Evolutionary conservation across 331 rosid genomes (phyloP).

Genomic region (Quercus phellos): DNA sequence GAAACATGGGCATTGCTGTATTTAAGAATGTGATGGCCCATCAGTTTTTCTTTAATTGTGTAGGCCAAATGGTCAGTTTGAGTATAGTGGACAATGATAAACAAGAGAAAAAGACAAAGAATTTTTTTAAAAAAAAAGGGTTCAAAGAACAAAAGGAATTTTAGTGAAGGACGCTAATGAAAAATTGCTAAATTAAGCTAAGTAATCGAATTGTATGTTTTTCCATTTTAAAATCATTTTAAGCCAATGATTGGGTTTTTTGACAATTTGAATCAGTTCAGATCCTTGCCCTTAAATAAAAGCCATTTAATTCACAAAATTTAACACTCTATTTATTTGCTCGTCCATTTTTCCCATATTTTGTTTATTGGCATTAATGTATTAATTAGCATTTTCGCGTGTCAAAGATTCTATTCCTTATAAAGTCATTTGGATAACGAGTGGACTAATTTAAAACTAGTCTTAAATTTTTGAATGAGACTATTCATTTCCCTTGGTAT

Average conservation of each 20-base stretch:
- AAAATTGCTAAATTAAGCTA: too few species aligned
- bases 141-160: too few species aligned
- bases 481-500: neutral
- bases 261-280: too few species aligned
- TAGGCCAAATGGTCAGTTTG: neutral
- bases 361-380: neutral
- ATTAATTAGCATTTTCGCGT: neutral
- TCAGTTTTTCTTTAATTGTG: neutral
- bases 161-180: too few species aligned
- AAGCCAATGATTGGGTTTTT: too few species aligned
- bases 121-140: too few species aligned
- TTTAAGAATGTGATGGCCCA: neutral
- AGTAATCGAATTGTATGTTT: too few species aligned
- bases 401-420: neutral
- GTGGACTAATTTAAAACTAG: neutral
- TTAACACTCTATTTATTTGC: neutral
- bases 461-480: neutral
- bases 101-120: neutral
- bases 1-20: too few species aligned
- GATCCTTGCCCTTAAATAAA: too few species aligned
- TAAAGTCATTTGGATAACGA: neutral
- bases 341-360: neutral
- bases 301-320: too few species aligned
- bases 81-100: neutral
- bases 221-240: too few species aligned